Percentiles rank a stretch among this genome's conserved stretches.
phyloP scores from a whole-genome alignment of 73 alveolate genomes.

The Tetrahymena borealis region DNA sequence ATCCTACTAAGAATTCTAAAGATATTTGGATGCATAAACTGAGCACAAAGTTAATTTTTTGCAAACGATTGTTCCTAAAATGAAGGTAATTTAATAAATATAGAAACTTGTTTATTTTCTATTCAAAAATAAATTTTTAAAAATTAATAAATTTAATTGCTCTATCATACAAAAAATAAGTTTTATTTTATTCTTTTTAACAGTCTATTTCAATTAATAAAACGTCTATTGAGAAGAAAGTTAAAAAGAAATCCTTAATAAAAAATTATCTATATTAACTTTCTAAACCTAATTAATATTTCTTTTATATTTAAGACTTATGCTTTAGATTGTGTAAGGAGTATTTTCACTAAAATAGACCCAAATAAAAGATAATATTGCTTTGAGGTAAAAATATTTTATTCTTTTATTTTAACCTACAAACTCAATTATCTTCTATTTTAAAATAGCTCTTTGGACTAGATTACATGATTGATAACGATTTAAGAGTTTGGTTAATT shows the following conservation, averaged over 20 bases:
- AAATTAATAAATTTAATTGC: too few relatives aligned
- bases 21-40: constrained; percentile 33
- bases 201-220: too few relatives aligned
- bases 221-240: too few relatives aligned
- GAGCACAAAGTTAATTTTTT: constrained; percentile 41
- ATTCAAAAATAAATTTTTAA: too few relatives aligned
- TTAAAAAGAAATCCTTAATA: too few relatives aligned
- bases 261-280: neutral
- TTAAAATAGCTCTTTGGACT: constrained; percentile 14
- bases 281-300: neutral
- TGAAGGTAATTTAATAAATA: constrained; percentile 14
- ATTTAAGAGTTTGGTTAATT: constrained; percentile 32
- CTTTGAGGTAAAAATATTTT: constrained; percentile 10
- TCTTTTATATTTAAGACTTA: neutral
- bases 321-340: constrained; percentile 49
- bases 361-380: constrained; percentile 24
- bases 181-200: too few relatives aligned
- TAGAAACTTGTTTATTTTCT: too few relatives aligned
- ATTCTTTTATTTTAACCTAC: neutral
- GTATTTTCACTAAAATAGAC: constrained; percentile 47
- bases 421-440: neutral
- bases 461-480: constrained; percentile 42
- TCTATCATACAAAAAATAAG: too few relatives aligned
- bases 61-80: constrained; percentile 46
- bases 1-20: constrained; percentile 52